Percentiles rank a stretch among this genome's conserved stretches.
These are phyloP conservation scores for Pseudogymnoascus sp. DNA, from an alignment of 2,329 filamentous ascomycete genomes.

Conservation along the genomic window DNA sequence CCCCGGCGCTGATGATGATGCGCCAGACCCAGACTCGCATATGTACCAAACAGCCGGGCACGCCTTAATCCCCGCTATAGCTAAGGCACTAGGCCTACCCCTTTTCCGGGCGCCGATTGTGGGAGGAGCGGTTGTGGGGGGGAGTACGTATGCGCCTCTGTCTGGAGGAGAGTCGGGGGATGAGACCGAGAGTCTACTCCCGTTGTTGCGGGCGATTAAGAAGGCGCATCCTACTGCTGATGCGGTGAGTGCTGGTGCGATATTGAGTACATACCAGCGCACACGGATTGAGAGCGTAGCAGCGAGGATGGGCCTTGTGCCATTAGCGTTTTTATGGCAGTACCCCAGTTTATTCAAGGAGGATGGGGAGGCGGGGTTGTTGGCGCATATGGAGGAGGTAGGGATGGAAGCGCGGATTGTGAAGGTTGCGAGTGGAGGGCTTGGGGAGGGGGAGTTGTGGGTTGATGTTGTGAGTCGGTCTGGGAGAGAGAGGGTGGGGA, in stretches of 20 bases:
- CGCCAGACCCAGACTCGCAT: constrained; percentile 82
- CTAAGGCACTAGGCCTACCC: constrained; percentile 67
- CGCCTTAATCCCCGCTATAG: constrained; percentile 76
- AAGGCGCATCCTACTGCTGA: constrained; percentile 68
- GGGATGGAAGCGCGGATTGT: constrained; percentile 85
- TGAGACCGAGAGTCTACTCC: constrained; percentile 82
- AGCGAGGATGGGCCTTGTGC: constrained; percentile 68
- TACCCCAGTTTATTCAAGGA: constrained; percentile 68
- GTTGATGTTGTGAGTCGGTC: constrained; percentile 58
- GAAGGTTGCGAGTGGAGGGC: constrained; percentile 86
- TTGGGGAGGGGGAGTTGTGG: constrained; percentile 77
- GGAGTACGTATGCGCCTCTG: constrained; percentile 58
- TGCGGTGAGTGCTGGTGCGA: constrained; percentile 83
- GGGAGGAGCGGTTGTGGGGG: constrained; percentile 62
- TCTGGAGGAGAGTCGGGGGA: constrained; percentile 41
- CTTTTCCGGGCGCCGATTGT: constrained; percentile 73
- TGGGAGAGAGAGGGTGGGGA: constrained; percentile 41
- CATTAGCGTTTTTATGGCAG: constrained; percentile 88
- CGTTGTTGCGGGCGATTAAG: constrained; percentile 62
- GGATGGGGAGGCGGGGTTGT: constrained; percentile 40
- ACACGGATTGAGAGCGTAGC: constrained; percentile 93
- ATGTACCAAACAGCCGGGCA: constrained; percentile 99
- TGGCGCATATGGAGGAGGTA: constrained; percentile 72
- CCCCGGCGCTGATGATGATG: constrained; percentile 31
- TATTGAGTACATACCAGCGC: constrained; percentile 90